Percentiles rank a stretch among this genome's conserved stretches.
phyloP scores from a whole-genome alignment of 495 filamentous ascomycete species.

The Hypoxylon lenormandii region DNA sequence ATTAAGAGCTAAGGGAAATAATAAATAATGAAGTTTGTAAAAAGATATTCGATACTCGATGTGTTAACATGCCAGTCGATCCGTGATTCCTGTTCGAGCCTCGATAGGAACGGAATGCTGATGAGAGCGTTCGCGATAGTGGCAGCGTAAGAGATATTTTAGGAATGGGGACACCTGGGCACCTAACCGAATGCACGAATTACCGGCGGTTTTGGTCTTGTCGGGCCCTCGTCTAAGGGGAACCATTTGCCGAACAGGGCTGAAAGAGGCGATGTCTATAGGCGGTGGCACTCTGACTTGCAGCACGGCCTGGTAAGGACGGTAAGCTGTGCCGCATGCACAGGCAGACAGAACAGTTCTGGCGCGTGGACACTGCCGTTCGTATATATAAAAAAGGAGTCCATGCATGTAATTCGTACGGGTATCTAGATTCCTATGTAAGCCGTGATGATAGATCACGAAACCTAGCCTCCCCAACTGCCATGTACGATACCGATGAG shows the following conservation, averaged over 20 bases:
- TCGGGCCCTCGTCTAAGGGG: conserved; percentile 5
- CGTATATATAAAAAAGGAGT: neutral
- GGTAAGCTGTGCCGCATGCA: conserved; percentile 34
- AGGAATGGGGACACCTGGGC: conserved; percentile 14
- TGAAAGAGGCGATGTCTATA: conserved; percentile 39
- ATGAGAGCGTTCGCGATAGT: conserved; percentile 38
- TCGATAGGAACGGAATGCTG: conserved; percentile 31
- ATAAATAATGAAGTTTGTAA: neutral
- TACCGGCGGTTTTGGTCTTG: conserved; percentile 15
- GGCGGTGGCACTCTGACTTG: conserved; percentile 34
- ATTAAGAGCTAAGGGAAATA: conserved; percentile 3
- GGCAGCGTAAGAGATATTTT: conserved; percentile 36
- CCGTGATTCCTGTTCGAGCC: neutral
- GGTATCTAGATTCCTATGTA: neutral
- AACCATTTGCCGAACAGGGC: conserved; percentile 39
- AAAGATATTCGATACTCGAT: conserved; percentile 1
- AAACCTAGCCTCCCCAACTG: neutral
- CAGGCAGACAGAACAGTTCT: conserved; percentile 8
- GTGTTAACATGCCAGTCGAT: conserved; percentile 19
- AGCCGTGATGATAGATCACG: conserved; percentile 14
- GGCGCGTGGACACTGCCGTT: neutral
- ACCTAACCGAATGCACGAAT: conserved; percentile 7
- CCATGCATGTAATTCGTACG: neutral
- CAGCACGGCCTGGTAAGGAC: conserved; percentile 19
- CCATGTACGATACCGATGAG: neutral